Conservation (phyloP, 106 monocot genomes). For the Dendrobium huoshanense region DNA sequence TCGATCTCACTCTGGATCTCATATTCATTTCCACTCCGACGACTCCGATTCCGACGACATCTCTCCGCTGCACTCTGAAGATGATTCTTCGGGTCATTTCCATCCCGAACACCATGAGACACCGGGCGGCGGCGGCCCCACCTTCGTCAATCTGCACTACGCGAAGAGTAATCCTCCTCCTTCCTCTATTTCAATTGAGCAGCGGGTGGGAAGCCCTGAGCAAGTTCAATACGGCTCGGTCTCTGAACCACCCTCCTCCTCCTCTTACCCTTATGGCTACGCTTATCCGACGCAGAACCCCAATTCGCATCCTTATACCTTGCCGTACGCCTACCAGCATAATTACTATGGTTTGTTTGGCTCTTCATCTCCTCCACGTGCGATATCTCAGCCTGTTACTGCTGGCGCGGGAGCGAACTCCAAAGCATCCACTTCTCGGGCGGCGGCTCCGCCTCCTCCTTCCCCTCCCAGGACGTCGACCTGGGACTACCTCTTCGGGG, state of each 20-base stretch:
- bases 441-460: conserved; percentile 55
- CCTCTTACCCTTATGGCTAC: conserved; percentile 5
- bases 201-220: conserved; percentile 13
- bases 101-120: conserved; percentile 1
- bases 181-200: conserved; percentile 42
- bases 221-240: conserved; percentile 11
- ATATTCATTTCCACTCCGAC: conserved; percentile 58
- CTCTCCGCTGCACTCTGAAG: conserved; percentile 43
- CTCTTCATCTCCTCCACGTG: conserved; percentile 17
- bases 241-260: conserved; percentile 1
- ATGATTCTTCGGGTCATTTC: conserved; percentile 11
- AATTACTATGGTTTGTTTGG: conserved; percentile 34
- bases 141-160: conserved; percentile 29
- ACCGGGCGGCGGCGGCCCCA: neutral
- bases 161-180: conserved; percentile 40
- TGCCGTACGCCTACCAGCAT: conserved; percentile 11
- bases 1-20: conserved; percentile 52
- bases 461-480: conserved; percentile 54
- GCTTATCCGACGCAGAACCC: neutral
- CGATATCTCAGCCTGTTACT: conserved; percentile 8
- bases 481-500: conserved; percentile 87
- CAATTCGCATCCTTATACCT: neutral
- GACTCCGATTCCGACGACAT: conserved; percentile 32
- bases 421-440: conserved; percentile 13
- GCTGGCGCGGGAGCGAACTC: neutral